Evolutionary conservation across 768 basidiomycete species (phyloP), one percentile per base, ranked within the genome.

Genomic region (Clavulina sp.): DNA sequence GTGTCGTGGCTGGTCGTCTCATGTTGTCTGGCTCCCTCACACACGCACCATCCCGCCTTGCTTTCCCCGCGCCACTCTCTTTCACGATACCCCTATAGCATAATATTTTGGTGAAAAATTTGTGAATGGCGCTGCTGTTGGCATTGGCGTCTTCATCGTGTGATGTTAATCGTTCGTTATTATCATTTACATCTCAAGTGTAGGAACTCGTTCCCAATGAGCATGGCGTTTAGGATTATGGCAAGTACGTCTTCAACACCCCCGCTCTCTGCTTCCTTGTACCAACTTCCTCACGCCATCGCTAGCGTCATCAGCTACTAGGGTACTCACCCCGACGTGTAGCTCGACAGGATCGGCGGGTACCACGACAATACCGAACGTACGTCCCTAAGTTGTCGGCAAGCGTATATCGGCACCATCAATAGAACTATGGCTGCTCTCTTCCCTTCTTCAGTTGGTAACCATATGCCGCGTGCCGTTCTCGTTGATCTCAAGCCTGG

Each of bases 101-200:
- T n/a, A n/a, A 41, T 59, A 81, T 87, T 97, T 93, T 67, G 93
- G 93, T 76, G 96, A 97, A 85, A 92, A 97, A 75, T 92, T 95
- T 67, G 92, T 92, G 89, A 60, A 16, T 23, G 13, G 31, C 16
- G n/a, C n/a, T n/a, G n/a, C n/a, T n/a, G n/a, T 26, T 16, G 28
- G 13, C 26, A 7, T 7, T 30, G 16, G 9, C 9, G 61, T 28
- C n/a, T n/a, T 28, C 49, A 33, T 33, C 31, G 9, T 18, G 24
- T 7, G 2, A 29, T 23, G 41, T 23, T 18, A n/a, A 7, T 33
- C 1, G 18, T 23, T 3, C 3, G 18, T 24, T 38, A 21, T 53
- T 46, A 49, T 28, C 51, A 34, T 61, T 21, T 41, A 86, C 84
- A 84, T 81, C 82, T 84, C 70, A 84, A 84, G 68, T 86, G 77